Conservation (phyloP, 805 yeast genomes). For the Metschnikowia peoriensis region DNA sequence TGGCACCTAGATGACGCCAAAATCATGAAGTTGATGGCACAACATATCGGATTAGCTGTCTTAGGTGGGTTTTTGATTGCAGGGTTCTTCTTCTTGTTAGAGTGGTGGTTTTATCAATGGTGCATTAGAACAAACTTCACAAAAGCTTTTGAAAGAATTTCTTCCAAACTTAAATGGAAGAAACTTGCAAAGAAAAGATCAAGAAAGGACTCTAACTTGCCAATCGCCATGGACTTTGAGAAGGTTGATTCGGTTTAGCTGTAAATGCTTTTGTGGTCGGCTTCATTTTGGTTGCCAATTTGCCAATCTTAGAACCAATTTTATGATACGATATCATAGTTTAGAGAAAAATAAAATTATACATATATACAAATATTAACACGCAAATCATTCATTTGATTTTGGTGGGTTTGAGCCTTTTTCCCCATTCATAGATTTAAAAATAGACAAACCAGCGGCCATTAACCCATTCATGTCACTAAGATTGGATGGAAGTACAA, state of each 20-base stretch:
- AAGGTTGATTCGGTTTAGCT: constrained; percentile 14
- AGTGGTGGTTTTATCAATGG: constrained; percentile 40
- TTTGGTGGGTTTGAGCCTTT: not conserved
- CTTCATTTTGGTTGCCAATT: too few relatives aligned
- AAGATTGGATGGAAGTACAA: constrained; percentile 73
- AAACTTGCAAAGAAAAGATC: constrained; percentile 32
- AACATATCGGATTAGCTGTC: constrained; percentile 72
- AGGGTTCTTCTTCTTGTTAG: constrained; percentile 32
- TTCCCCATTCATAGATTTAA: constrained; percentile 30
- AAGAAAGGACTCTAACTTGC: constrained; percentile 58
- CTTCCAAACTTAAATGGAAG: constrained; percentile 14
- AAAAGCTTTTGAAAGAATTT: constrained; percentile 19
- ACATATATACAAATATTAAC: not conserved
- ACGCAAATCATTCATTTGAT: not conserved
- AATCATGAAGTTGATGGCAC: constrained; percentile 68
- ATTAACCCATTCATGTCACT: constrained; percentile 73
- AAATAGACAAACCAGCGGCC: constrained; percentile 75
- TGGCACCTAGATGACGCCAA: constrained; percentile 92
- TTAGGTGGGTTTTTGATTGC: constrained; percentile 67
- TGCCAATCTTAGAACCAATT: not conserved
- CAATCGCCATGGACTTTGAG: constrained; percentile 34
- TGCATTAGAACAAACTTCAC: constrained; percentile 30
- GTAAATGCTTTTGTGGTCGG: not conserved
- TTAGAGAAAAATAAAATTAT: not conserved
- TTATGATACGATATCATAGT: not conserved